Base-by-base conservation (phyloP, 23 red algal genomes). In the Agarophyton chilense region DNA sequence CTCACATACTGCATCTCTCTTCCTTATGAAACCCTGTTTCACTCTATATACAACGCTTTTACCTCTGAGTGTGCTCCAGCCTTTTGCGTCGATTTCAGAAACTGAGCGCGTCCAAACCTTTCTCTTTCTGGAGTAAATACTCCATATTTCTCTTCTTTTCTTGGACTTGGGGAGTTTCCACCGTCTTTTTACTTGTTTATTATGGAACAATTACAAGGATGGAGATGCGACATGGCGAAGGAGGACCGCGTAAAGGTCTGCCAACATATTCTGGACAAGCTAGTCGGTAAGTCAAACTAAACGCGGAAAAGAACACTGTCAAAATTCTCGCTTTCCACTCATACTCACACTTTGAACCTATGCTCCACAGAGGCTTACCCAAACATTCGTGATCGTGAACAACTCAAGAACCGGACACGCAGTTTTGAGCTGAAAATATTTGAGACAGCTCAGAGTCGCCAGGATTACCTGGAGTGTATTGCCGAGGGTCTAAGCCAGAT, bases 211-310 rank as follows among this genome's bases (percentile, higher is more conserved):
- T 25, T 7, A 28, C 55, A 58, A 25, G 55, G 22, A 65, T 92
- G 88, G 88, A 75, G 57, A 28, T n/a, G n/a, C 22, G 38, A 55
- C 19, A 92, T 92, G 88, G 31, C 47, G 19, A 77, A 22, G 12
- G 90, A 84, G 4, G 79, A 93, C 79, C 90, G 90, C 21, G 28
- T 83, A 49, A 84, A 86, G 81, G 53, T 93, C 29, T 93, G 90
- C 36, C 79, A 77, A 47, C 90, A 93, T 39, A 83, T 93, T 32
- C 82, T 93, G 68, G 36, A 38, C 67, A 93, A 93, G 80, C 90
- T 93, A 34, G 62, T 34, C 11, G 35, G 65, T 65, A 78, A 18
- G 52, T 89, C 40, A 51, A 32, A 17, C 22, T 67, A n/a, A n/a
- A n/a, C n/a, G n/a, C n/a, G n/a, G n/a, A n/a, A n/a, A n/a, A n/a